Conservation (phyloP, 257 asterid species). For the Hygrophila difformis region DNA sequence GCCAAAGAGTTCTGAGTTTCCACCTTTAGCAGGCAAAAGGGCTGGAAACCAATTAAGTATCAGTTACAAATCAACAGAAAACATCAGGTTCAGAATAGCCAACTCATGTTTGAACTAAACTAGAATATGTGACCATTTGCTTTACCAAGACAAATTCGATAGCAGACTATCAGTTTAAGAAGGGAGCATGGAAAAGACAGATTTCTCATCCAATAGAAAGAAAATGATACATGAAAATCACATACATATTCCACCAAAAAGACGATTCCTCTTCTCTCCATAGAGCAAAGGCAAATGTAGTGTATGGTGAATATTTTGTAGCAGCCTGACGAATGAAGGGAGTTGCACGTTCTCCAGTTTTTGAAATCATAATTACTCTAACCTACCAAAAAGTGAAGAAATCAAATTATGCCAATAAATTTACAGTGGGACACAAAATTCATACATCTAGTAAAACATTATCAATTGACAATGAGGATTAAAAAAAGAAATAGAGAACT, state of each 20-base stretch:
- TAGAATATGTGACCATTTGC: too few species aligned
- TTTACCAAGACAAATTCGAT: too few species aligned
- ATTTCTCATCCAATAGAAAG: neutral
- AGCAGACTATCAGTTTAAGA: neutral
- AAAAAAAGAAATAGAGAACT: neutral
- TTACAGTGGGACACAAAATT: neutral
- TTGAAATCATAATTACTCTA: slow-evolving; percentile 80
- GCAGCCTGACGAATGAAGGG: slow-evolving; percentile 90
- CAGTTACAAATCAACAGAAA: too few species aligned
- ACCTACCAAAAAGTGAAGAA: slow-evolving; percentile 39
- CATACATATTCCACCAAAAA: slow-evolving; percentile 90
- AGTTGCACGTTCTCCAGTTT: slow-evolving; percentile 92
- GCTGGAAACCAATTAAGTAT: neutral
- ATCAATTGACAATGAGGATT: slow-evolving; percentile 1
- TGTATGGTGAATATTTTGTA: slow-evolving; percentile 53
- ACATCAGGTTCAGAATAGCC: too few species aligned
- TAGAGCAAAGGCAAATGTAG: slow-evolving; percentile 61
- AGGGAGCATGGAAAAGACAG: neutral
- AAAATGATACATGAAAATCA: slow-evolving; percentile 7
- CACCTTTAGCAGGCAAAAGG: neutral
- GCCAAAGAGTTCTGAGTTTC: neutral
- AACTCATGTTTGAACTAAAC: too few species aligned
- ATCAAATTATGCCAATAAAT: neutral
- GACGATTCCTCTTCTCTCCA: slow-evolving; percentile 82
- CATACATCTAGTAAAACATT: neutral